phyloP scores from a whole-genome alignment of 176 grass and related monocot genomes.

The Otatea glauca region DNA sequence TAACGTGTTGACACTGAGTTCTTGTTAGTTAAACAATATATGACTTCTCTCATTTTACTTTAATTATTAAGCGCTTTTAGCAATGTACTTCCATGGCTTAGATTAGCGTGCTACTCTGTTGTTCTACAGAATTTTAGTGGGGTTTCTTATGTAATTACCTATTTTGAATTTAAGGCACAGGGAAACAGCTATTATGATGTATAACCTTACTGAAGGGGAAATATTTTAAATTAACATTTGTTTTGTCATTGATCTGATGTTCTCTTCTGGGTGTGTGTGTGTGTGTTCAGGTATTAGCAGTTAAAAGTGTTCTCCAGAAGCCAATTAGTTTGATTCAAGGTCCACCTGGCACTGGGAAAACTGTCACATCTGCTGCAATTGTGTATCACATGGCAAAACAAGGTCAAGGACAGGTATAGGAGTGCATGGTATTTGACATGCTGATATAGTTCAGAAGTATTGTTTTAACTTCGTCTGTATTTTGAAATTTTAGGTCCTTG shows the following conservation, averaged over 20 bases:
- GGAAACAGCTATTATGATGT: neutral
- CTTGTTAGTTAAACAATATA: neutral
- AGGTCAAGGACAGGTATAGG: constrained; percentile 93
- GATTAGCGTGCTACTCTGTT: neutral
- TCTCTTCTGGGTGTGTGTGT: neutral
- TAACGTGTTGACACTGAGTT: neutral
- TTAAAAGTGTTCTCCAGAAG: constrained; percentile 99
- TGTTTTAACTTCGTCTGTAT: constrained; percentile 25
- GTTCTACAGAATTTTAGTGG: neutral
- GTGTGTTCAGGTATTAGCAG: constrained; percentile 80
- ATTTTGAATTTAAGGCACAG: neutral
- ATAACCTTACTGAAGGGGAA: neutral
- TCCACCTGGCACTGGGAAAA: constrained; percentile 98
- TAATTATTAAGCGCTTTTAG: neutral
- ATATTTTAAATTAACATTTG: neutral
- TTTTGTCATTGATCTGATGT: constrained; percentile 41
- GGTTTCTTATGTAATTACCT: neutral
- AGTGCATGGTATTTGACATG: constrained; percentile 21
- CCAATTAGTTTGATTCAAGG: constrained; percentile 99
- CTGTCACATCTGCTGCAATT: constrained; percentile 97
- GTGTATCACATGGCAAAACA: constrained; percentile 99
- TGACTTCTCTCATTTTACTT: neutral
- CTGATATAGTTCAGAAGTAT: constrained; percentile 22
- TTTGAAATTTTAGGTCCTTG: constrained; percentile 75
- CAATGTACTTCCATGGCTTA: neutral